Base-by-base conservation (phyloP, 2,329 filamentous ascomycete species). In the Botryotinia globosa region DNA sequence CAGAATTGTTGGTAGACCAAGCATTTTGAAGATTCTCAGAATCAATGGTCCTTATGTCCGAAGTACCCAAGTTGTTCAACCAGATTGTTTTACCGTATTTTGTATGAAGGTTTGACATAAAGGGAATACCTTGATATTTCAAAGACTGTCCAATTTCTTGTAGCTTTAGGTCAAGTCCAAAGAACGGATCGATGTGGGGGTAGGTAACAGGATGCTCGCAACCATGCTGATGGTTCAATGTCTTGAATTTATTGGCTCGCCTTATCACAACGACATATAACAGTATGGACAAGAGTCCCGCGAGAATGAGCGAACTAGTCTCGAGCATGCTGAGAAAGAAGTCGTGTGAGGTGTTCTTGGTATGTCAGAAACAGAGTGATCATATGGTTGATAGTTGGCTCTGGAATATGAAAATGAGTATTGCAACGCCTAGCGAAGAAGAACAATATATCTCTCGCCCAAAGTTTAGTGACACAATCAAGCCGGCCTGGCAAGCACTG, bases 161-260 rank as follows among this genome's bases (percentile, higher is more conserved):
- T 32, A 70, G 25, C 12, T 62, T 70, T n/a, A 70, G 29, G 44
- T 70, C 68, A 4, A 51, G 39, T 48, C 42, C 68, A 48, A 70
- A 70, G 29, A 70, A 20, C 14, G 68, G 68, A 62, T 70, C 68
- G 22, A 70, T 29, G 42, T 70, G 68, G n/a, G 48, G 59, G 29
- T 72, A 72, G 54, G 34, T 70, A 1, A 48, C 6, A 25, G 62
- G 42, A 48, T 34, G 62, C 29, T 18, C 34, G 22, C 54, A 54
- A 1, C 34, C 48, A 56, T 29, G 45, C 37, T 32, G 64, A 37
- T 12, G 22, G 45, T 20, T 51, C 25, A 12, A 44, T 45, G n/a
- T 14, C 42, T 48, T 65, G 37, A 39, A 25, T 62, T 62, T 62
- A 9, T n/a, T 62, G 6, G 62, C 29, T 48, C 62, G 42, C 16